Base-by-base conservation (phyloP, 345 rosid genomes). In the Hibiscus trionum region DNA sequence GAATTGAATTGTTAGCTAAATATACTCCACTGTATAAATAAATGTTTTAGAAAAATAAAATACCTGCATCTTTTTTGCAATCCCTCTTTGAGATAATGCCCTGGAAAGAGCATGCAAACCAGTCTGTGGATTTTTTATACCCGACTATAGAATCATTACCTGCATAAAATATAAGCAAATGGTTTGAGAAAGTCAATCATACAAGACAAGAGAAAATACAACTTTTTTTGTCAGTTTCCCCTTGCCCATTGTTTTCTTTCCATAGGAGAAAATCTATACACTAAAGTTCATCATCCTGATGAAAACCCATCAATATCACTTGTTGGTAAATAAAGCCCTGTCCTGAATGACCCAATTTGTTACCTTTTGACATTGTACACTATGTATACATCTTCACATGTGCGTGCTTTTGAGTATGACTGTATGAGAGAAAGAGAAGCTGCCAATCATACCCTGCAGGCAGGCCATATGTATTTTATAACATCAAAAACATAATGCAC, bases 401-500 rank as follows among this genome's bases (percentile, higher is more conserved):
- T 73, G 9, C 19, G 49, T 49, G 53, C 27, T 17, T 71, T 21
- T 31, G 37, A 1, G 52, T 24, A 26, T 11, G 17, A 63, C n/a
- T n/a, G n/a, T n/a, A n/a, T n/a, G n/a, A n/a, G 27, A 55, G 58
- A 31, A 33, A 73, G 55, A 71, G 59, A 73, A 29, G 21, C 35
- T 37, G 33, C 19, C 7, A 5, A 16, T 61, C 11, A 70, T 74
- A 88, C 98, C 89, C 81, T 83, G 85, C 93, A 87, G 73, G 75
- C 73, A n/a, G 97, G 95, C 97, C 98, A 94, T 79, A 91, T 91
- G 80, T 91, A 91, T 61, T 77, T 88, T 56, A 94, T 90, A 69
- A 89, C 91, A 77, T 82, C 83, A 75, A 76, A 80, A 11, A 94
- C 97, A 77, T 76, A 69, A 29, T 84, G 77, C 16, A 90, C 82